Percentiles rank a stretch among this genome's conserved stretches.
Evolutionary conservation across 208 protist genomes (phyloP).

Genomic region (Leishmania aethiopica): DNA sequence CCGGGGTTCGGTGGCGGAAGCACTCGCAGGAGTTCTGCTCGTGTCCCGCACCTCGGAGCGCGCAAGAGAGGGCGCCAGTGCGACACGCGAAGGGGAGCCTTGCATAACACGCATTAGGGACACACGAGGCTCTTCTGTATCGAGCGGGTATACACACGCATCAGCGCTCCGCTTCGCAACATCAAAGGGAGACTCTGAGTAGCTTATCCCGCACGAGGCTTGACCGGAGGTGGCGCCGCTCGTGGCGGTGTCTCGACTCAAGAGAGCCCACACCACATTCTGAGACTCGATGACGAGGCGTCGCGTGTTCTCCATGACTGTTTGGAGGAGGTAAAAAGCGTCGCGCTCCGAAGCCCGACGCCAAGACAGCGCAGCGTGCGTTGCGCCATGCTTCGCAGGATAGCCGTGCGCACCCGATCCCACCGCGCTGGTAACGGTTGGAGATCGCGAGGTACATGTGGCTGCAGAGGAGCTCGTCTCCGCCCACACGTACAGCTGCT

Average conservation of each 20-base stretch:
- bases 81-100: background rate
- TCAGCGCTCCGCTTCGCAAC: background rate
- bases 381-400: background rate
- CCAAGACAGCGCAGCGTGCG: background rate
- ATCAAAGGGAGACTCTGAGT: slow-evolving; percentile 14
- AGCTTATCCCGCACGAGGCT: slow-evolving; percentile 15
- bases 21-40: background rate
- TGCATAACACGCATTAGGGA: background rate
- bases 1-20: too few relatives aligned
- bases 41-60: background rate
- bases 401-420: background rate
- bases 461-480: background rate
- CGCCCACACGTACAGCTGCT: background rate
- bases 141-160: background rate
- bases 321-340: slow-evolving; percentile 6
- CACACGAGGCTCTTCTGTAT: background rate
- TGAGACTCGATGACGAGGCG: slow-evolving; percentile 1
- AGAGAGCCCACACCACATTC: background rate
- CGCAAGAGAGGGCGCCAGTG: background rate
- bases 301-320: slow-evolving; percentile 16
- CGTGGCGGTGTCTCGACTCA: background rate
- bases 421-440: background rate
- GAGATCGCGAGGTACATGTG: background rate
- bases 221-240: slow-evolving; percentile 1
- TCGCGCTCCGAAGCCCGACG: background rate